Conservation (phyloP, 164 flowering plant genomes). For the Tetrastigma voinierianum region DNA sequence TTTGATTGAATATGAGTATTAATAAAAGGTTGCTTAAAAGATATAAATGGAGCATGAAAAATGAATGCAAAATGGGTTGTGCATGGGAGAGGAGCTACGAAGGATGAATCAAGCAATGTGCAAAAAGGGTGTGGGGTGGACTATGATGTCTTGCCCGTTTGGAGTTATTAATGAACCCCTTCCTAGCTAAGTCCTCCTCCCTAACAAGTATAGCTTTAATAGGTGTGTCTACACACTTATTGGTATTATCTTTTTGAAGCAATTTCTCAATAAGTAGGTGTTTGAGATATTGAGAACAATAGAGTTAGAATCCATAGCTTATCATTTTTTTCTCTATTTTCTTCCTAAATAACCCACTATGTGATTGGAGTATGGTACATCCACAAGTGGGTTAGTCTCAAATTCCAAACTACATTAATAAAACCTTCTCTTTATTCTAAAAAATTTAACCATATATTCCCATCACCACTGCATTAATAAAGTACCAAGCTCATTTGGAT, state of each 20-base stretch:
- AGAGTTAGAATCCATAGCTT: constrained; percentile 12
- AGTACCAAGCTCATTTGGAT: no score
- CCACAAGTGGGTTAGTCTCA: constrained; percentile 9
- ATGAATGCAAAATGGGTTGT: neutral
- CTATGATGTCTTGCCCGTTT: constrained; percentile 14
- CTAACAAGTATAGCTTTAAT: constrained; percentile 4
- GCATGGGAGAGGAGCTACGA: no score
- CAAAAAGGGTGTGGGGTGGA: constrained; percentile 2
- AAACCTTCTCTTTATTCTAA: constrained; percentile 4
- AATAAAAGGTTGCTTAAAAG: no score
- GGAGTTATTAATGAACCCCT: constrained; percentile 10
- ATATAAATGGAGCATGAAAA: neutral
- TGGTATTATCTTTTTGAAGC: constrained; percentile 2
- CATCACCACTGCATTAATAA: constrained; percentile 4
- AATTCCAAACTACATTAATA: neutral
- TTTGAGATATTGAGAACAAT: constrained; percentile 10
- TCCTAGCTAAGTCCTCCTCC: neutral
- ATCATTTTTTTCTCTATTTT: neutral
- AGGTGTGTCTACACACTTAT: no score
- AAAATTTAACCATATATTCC: constrained; percentile 2
- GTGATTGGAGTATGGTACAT: neutral
- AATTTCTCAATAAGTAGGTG: constrained; percentile 3
- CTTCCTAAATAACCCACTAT: constrained; percentile 5
- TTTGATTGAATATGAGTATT: no score
- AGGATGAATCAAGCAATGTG: neutral